Evolutionary conservation across 2,329 filamentous ascomycete genomes (phyloP), one percentile per base, ranked within the genome.

Genomic region (Colletotrichum eremochloae): DNA sequence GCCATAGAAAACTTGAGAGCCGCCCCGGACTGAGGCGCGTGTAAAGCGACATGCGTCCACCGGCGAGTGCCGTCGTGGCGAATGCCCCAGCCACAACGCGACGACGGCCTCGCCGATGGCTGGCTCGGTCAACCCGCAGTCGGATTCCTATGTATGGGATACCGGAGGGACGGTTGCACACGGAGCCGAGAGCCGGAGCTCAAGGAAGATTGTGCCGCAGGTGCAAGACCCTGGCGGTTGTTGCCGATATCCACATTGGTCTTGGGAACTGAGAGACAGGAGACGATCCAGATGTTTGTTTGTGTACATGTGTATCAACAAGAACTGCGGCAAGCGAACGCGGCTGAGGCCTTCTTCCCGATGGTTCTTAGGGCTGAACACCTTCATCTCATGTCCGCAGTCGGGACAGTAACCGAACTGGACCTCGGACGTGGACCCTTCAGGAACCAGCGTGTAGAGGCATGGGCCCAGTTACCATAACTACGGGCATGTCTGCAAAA

Each of bases 41-140:
- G 65, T 36, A 20, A 31, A 31, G 24, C 33, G 38, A 31, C 18
- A 72, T 24, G 42, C 52, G 68, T 63, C 68, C 36, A 63, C 58
- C 58, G 60, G 60, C 58, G 44, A 72, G 24, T 53, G 65, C 58
- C 31, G 55, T 44, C 18, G 24, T 29, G 24, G 9, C 36, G 46
- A 18, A 20, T 68, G 65, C 60, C 53, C 40, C 65, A 64, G 66
- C 46, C 65, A 64, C 69, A 38, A 14, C 40, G n/a, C 58, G 57
- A 57, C 40, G 36, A 58, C 65, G 69, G 69, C 36, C 38, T 68
- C 53, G 65, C 69, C 66, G 65, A 61, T 31, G 14, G 48, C n/a
- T 31, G 3, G 52, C 52, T 72, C 60, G 52, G 58, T 24, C 24
- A 53, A 64, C 46, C 69, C 58, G 65, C 58, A 11, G 48, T 42